Percentiles rank a stretch among this genome's conserved stretches.
These are phyloP conservation scores for Tinospora cordifolia DNA, from an alignment of 164 flowering plant genomes.

Conservation along the genomic window DNA sequence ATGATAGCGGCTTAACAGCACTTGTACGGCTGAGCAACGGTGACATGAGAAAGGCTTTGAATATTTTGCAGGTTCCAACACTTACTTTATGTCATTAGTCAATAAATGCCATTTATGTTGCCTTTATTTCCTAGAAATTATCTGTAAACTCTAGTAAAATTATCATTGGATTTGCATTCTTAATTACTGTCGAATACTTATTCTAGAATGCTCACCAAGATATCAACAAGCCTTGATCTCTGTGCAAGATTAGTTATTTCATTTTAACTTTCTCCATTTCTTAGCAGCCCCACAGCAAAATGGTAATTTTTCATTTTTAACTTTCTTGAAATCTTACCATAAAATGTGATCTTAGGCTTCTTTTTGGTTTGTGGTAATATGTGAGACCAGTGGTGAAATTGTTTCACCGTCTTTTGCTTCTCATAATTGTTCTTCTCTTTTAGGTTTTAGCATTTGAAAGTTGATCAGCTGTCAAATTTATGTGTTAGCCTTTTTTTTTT, in stretches of 20 bases:
- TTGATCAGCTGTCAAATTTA: background rate
- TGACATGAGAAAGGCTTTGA: conserved; percentile 98
- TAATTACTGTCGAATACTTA: background rate
- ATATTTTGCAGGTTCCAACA: conserved; percentile 78
- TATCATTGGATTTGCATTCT: background rate
- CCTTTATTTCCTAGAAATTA: background rate
- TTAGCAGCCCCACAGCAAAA: too few relatives aligned
- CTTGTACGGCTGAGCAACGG: conserved; percentile 90
- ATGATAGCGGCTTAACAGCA: conserved; percentile 72
- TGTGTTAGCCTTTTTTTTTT: background rate
- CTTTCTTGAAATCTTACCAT: background rate
- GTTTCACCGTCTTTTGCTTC: background rate
- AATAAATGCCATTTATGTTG: background rate
- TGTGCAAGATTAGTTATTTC: background rate
- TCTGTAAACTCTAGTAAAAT: background rate
- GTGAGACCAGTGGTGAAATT: background rate
- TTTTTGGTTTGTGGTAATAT: background rate
- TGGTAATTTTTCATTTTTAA: background rate
- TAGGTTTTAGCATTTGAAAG: background rate
- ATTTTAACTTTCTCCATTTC: background rate
- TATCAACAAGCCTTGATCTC: background rate
- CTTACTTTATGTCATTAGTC: background rate
- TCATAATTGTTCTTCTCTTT: background rate
- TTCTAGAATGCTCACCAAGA: background rate
- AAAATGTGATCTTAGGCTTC: background rate